Conservation (phyloP, 345 rosid genomes). For the Bruguiera sexangula region DNA sequence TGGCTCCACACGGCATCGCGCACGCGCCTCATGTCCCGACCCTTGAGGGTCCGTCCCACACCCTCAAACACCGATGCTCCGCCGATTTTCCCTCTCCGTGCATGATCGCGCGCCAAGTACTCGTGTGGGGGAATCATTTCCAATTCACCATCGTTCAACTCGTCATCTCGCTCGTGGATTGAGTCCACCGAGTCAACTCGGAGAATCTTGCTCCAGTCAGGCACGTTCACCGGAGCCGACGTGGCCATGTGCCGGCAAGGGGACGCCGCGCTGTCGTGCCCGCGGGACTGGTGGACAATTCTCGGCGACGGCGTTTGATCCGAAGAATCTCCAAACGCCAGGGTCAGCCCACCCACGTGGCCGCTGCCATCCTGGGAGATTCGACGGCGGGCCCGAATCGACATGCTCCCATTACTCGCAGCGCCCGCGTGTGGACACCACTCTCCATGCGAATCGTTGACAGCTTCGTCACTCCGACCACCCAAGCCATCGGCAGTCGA, state of each 20-base stretch:
- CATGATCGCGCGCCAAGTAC: constrained; percentile 69
- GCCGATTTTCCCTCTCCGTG: constrained; percentile 40
- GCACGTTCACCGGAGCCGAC: constrained; percentile 90
- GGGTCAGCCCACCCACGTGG: constrained; percentile 61
- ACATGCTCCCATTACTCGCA: constrained; percentile 22
- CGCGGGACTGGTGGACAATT: constrained; percentile 72
- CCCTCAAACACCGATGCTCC: constrained; percentile 78
- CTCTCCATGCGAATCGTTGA: constrained; percentile 16
- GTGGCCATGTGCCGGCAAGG: constrained; percentile 55
- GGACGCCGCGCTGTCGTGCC: constrained; percentile 36
- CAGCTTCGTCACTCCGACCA: constrained; percentile 19
- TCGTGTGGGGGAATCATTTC: constrained; percentile 95
- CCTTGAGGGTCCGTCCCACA: constrained; percentile 85
- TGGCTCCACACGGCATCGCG: constrained; percentile 92
- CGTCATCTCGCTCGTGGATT: constrained; percentile 66
- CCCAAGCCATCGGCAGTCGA: constrained; percentile 48
- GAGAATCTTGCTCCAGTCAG: constrained; percentile 89
- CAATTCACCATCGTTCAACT: constrained; percentile 44
- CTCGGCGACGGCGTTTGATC: constrained; percentile 40
- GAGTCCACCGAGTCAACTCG: constrained; percentile 79
- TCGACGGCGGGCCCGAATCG: constrained; percentile 14
- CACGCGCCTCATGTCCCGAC: constrained; percentile 87
- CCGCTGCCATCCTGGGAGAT: constrained; percentile 16
- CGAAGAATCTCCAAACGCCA: constrained; percentile 58
- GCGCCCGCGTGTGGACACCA: constrained; percentile 42